A percentile compares a stretch with the other conserved stretches of the same genome.
Conservation (phyloP, 2,329 filamentous ascomycete genomes). For the Harringtonia lauricola region DNA sequence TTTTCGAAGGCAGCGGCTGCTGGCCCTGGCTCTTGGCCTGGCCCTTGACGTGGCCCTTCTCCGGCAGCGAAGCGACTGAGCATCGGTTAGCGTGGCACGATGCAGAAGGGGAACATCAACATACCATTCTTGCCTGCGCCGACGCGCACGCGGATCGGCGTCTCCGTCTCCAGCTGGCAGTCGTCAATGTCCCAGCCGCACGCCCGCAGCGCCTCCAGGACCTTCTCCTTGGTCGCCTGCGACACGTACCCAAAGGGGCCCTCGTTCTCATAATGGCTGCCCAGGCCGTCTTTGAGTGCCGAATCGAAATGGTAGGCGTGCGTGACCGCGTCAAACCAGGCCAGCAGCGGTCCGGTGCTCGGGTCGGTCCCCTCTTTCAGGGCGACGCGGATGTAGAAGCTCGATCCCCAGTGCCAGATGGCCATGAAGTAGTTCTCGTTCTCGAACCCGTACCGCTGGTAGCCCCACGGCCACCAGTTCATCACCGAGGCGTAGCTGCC, state of each 20-base stretch:
- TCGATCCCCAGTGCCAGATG: constrained; percentile 31
- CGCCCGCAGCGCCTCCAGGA: constrained; percentile 25
- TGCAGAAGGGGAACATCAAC: constrained; percentile 3
- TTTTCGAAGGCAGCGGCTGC: neutral
- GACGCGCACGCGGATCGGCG: constrained; percentile 31
- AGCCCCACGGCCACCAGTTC: constrained; percentile 19
- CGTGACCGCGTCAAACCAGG: constrained; percentile 31
- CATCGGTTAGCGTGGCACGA: too few species aligned
- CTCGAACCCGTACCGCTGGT: constrained; percentile 23
- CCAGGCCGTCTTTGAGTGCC: constrained; percentile 23
- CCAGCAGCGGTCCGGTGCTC: constrained; percentile 18
- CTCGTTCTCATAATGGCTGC: constrained; percentile 25
- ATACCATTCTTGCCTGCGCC: constrained; percentile 19
- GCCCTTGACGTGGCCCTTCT: neutral
- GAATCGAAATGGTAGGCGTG: constrained; percentile 25
- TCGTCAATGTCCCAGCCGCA: constrained; percentile 57
- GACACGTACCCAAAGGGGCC: constrained; percentile 32
- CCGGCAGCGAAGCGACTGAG: neutral
- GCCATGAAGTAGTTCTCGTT: constrained; percentile 51
- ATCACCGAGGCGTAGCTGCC: constrained; percentile 29
- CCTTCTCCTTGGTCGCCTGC: constrained; percentile 20
- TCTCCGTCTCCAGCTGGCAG: constrained; percentile 54
- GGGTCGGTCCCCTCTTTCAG: constrained; percentile 46
- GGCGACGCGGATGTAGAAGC: constrained; percentile 39
- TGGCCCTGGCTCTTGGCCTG: neutral